Evolutionary conservation across 306 rosid species (phyloP), one percentile per base, ranked within the genome.

Genomic region (Cicer chorassanicum): DNA sequence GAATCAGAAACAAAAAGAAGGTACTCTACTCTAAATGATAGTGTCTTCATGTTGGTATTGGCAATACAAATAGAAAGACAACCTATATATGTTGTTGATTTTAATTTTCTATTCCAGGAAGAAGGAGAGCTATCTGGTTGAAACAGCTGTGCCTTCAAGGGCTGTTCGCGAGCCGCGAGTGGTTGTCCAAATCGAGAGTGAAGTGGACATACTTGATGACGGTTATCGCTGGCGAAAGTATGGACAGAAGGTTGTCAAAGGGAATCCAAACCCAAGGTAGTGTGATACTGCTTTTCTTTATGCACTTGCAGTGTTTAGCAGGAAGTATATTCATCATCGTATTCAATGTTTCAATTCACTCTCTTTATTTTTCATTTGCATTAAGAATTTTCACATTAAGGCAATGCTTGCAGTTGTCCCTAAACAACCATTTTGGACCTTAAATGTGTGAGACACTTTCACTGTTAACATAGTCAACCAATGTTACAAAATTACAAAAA

Each of bases 151-250:
- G 73, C 74, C 86, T 16, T 63, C 92, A 1, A 86, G 97, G 73
- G 81, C 90, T 48, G 84, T 83, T 19, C 97, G 96, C 12, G 92
- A 89, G 78, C 97, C 97, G 36, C 85, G 93, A 79, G 96, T 93
- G 1, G 93, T 93, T 6, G 87, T 93, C 71, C 96, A 93, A 82
- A 91, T 89, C 36, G 93, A 91, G 86, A 88, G 90, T 60, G 93
- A 89, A 5, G 70, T 88, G 0, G 98, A 89, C 85, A 87, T 91
- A 67, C 96, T 93, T 75, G 98, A 93, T 42, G 98, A 91, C 70
- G 98, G 96, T 49, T 93, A 93, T 55, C 97, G 97, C 46, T 93
- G 98, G 98, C 88, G 98, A 39, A 93, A 91, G 81, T 91, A 91
- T 77, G 98, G 98, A 19, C 96, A 91, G 68, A 93, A 93, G 70